Base-by-base conservation (phyloP, 1,284 basidiomycete genomes). In the Coniferiporia weirii region DNA sequence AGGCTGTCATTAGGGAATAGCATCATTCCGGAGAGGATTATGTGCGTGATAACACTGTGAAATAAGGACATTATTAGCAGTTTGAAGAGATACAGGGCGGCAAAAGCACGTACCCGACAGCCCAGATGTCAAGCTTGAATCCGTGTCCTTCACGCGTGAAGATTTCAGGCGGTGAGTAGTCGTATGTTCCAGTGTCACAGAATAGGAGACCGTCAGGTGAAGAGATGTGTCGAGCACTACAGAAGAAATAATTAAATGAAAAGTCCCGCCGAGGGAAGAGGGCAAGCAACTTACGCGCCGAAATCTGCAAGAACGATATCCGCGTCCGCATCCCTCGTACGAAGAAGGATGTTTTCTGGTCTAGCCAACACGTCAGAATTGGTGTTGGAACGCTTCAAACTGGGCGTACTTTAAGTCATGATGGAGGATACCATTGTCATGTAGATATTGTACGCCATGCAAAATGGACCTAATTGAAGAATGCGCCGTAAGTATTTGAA, bases 111-210 rank as follows among this genome's bases (percentile, higher is more conserved):
- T 49, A 61, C 59, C 59, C 59, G 12, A 61, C 54, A 22, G 59
- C 59, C 59, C 59, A 61, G 8, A 61, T 48, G 35, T 61, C 59
- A 32, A 61, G 45, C 27, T 61, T 61, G 4, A 45, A 38, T 17
- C 59, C 59, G 20, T 61, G 59, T 9, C 59, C 59, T 56, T 61
- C 55, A 9, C 46, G 59, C 17, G 59, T 61, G 40, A 61, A 61
- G 43, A 61, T 57, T 46, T 61, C 59, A 1, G 59, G 59, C 12
- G 59, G 59, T 10, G 59, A 61, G n/a, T 61, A 61, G 36, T 61
- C 55, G 44, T 57, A 61, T 22, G 59, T 61, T 10, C 59, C 59
- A 19, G 59, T 61, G 49, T 61, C 59, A 36, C 59, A 61, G 22
- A 40, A 57, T 17, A 61, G 13, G n/a, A 61, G 40, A 3, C 52